Conservation (phyloP, 2,329 filamentous ascomycete genomes). For the Trichophyton mentagrophytes region DNA sequence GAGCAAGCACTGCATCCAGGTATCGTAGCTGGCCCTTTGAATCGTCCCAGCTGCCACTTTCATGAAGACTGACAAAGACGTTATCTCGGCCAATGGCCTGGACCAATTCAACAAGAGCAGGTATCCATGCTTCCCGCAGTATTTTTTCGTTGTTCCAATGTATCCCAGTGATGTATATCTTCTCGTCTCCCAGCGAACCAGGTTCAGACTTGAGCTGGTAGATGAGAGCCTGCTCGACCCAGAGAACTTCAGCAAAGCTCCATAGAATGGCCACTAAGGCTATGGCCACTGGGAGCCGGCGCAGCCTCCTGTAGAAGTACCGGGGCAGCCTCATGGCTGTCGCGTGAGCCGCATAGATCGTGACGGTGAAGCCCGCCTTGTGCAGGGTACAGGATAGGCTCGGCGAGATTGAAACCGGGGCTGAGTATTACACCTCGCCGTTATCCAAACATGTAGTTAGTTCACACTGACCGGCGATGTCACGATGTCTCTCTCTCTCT, state of each 20-base stretch:
- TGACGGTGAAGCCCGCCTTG: neutral
- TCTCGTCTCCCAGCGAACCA: neutral
- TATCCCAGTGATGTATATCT: constrained; percentile 55
- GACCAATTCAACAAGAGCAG: constrained; percentile 46
- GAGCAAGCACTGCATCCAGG: constrained; percentile 43
- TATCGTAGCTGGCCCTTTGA: constrained; percentile 49
- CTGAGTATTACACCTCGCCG: too few relatives aligned
- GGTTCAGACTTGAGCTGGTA: neutral
- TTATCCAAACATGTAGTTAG: too few relatives aligned
- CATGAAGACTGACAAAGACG: constrained; percentile 54
- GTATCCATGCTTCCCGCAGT: constrained; percentile 50
- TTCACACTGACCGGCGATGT: too few relatives aligned
- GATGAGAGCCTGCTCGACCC: neutral
- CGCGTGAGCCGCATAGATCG: neutral
- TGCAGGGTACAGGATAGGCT: neutral
- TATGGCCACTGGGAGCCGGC: neutral
- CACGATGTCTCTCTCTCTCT: too few relatives aligned
- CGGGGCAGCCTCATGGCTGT: neutral
- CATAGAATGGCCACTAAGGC: neutral
- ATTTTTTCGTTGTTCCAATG: constrained; percentile 55
- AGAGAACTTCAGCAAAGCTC: neutral
- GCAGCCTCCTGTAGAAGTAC: neutral
- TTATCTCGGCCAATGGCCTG: constrained; percentile 48
- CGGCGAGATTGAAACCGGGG: too few relatives aligned
- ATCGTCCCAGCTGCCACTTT: constrained; percentile 57